Conservation (phyloP, 2,329 filamentous ascomycete genomes). For the Paecilomyces sp. region DNA sequence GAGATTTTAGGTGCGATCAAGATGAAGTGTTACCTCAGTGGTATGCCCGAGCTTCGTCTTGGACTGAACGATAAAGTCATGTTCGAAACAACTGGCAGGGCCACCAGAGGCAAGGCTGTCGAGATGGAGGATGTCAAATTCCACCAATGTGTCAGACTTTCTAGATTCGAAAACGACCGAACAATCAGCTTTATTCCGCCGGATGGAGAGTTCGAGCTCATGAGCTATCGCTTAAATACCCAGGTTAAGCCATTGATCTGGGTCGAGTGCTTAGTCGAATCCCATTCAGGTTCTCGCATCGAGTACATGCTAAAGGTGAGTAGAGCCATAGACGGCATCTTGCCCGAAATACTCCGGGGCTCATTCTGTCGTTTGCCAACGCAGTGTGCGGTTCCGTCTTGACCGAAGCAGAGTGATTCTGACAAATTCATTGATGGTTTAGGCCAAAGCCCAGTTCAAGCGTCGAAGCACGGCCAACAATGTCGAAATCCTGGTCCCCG, state of each 20-base stretch:
- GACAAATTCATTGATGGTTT: constrained; percentile 4
- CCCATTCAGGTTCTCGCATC: constrained; percentile 87
- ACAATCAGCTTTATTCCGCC: constrained; percentile 99
- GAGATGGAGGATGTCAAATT: constrained; percentile 99
- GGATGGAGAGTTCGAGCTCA: constrained; percentile 97
- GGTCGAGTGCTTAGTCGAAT: constrained; percentile 97
- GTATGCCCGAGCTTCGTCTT: constrained; percentile 92
- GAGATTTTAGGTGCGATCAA: constrained; percentile 97
- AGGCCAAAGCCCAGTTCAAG: constrained; percentile 95
- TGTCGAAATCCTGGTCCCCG: constrained; percentile 93
- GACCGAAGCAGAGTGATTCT: background rate
- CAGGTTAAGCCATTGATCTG: constrained; percentile 98
- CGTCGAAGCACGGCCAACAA: constrained; percentile 96
- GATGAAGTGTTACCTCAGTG: constrained; percentile 99
- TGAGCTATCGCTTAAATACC: constrained; percentile 98
- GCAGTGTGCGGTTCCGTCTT: background rate
- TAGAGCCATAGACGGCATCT: background rate
- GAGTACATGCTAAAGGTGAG: constrained; percentile 93
- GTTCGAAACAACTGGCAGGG: constrained; percentile 95
- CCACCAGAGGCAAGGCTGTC: constrained; percentile 90
- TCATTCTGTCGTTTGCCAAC: background rate
- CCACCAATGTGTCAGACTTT: constrained; percentile 93
- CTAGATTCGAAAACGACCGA: constrained; percentile 94
- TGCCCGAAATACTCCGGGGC: background rate
- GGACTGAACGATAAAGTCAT: constrained; percentile 99